Evolutionary conservation across 1,139 yeast species (phyloP).

Genomic region (Schizosaccharomyces versatilis): DNA sequence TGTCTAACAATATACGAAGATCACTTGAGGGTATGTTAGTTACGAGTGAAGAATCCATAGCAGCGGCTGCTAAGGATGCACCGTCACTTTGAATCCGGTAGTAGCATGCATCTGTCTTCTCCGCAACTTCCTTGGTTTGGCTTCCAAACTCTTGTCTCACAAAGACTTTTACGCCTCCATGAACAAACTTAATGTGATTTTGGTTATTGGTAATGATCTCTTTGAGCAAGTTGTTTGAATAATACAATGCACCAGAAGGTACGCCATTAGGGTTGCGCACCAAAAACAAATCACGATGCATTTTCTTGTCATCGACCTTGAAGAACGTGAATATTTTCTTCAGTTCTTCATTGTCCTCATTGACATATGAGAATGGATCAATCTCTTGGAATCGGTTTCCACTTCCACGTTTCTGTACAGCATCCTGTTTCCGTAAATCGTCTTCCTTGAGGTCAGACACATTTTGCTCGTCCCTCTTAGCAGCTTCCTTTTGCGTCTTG

Average conservation of each 20-base stretch:
- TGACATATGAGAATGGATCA: not conserved
- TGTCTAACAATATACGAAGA: not conserved
- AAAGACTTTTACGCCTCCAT: constrained; percentile 79
- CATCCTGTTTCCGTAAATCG: not conserved
- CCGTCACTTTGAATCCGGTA: constrained; percentile 1
- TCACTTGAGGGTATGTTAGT: not conserved
- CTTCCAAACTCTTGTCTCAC: constrained; percentile 49
- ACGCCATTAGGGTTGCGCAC: constrained; percentile 93
- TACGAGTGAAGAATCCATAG: not conserved
- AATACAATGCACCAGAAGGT: constrained; percentile 76
- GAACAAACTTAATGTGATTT: constrained; percentile 62
- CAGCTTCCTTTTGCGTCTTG: not conserved
- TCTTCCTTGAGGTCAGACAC: not conserved
- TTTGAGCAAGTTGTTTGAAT: constrained; percentile 40
- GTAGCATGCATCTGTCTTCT: not conserved
- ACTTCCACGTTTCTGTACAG: too few relatives aligned
- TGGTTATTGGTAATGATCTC: constrained; percentile 30
- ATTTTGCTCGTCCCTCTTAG: not conserved
- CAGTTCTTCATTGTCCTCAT: constrained; percentile 2
- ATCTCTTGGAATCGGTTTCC: not conserved
- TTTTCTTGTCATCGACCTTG: constrained; percentile 43
- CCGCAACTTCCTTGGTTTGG: not conserved
- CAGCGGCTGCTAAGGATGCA: not conserved
- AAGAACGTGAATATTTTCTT: constrained; percentile 60
- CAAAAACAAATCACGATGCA: constrained; percentile 34